Conservation (phyloP, 1,284 basidiomycete genomes). For the Neolentinus lepideus region DNA sequence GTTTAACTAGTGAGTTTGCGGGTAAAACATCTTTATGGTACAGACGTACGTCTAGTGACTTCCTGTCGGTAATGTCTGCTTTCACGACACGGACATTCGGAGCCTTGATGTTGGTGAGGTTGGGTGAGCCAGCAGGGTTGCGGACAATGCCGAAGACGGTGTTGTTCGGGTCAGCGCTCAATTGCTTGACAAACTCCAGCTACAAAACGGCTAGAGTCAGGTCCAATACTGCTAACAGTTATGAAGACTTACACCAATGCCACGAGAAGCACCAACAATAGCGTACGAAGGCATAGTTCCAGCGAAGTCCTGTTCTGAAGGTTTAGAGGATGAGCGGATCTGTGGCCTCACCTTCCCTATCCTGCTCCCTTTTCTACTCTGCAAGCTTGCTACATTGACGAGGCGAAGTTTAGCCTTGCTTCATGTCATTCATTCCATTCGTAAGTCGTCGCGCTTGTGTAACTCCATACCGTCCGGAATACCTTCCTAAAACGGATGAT, state of each 20-base stretch:
- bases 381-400: background rate
- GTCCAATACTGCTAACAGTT: background rate
- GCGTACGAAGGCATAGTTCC: slow-evolving; percentile 20
- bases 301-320: background rate
- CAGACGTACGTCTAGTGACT: slow-evolving; percentile 17
- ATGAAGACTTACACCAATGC: slow-evolving; percentile 16
- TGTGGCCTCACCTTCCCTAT: background rate
- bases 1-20: background rate
- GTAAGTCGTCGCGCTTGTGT: background rate
- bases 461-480: background rate
- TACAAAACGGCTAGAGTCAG: slow-evolving; percentile 1
- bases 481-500: background rate
- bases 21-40: too few species aligned
- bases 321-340: background rate
- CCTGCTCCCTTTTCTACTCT: background rate
- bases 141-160: slow-evolving; percentile 21
- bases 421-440: background rate
- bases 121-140: slow-evolving; percentile 12
- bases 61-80: slow-evolving; percentile 18
- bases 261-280: slow-evolving; percentile 18
- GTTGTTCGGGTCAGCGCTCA: slow-evolving; percentile 14
- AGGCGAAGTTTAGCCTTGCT: background rate
- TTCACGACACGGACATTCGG: slow-evolving; percentile 20
- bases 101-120: slow-evolving; percentile 15
- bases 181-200: background rate